Percentiles rank a stretch among this genome's conserved stretches.
Evolutionary conservation across 352 stramenopile species (phyloP).

Genomic region (Phytophthora megakarya): DNA sequence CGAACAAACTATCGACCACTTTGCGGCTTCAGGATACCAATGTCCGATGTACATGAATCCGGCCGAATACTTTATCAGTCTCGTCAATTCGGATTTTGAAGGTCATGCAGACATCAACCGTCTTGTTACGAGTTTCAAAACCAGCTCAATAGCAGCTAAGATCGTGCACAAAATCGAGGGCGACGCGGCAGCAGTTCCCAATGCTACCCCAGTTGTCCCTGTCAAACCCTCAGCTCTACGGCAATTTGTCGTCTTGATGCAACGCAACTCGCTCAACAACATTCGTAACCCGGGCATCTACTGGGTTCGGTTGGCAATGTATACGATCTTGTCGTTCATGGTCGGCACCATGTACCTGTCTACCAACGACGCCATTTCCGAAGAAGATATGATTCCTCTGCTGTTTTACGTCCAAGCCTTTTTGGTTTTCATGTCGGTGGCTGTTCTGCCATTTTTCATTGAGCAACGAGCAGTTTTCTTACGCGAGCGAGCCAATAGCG

Average conservation of each 20-base stretch:
- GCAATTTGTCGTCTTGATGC: slow-evolving; percentile 49
- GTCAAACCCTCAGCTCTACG: slow-evolving; percentile 33
- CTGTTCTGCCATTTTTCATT: slow-evolving; percentile 86
- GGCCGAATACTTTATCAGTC: slow-evolving; percentile 61
- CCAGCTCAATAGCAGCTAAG: slow-evolving; percentile 18
- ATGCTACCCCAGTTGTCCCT: slow-evolving; percentile 23
- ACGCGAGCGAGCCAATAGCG: slow-evolving; percentile 67
- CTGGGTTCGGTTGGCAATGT: slow-evolving; percentile 74
- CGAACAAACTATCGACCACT: slow-evolving; percentile 52
- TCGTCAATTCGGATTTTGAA: slow-evolving; percentile 65
- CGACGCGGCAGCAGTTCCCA: slow-evolving; percentile 3
- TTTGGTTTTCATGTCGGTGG: slow-evolving; percentile 89
- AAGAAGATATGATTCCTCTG: slow-evolving; percentile 54
- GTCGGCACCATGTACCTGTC: slow-evolving; percentile 74
- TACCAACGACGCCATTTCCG: slow-evolving; percentile 43
- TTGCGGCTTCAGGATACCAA: slow-evolving; percentile 44
- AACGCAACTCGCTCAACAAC: slow-evolving; percentile 64
- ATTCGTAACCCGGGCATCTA: slow-evolving; percentile 71
- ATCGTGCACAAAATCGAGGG: slow-evolving; percentile 20
- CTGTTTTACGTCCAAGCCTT: slow-evolving; percentile 90
- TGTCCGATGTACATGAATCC: slow-evolving; percentile 69
- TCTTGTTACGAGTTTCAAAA: slow-evolving; percentile 23
- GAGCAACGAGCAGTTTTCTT: slow-evolving; percentile 72
- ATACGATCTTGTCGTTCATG: slow-evolving; percentile 65
- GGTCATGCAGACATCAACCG: slow-evolving; percentile 28